Conservation (phyloP, 768 basidiomycete species). For the Rhizopogon salebrosus region DNA sequence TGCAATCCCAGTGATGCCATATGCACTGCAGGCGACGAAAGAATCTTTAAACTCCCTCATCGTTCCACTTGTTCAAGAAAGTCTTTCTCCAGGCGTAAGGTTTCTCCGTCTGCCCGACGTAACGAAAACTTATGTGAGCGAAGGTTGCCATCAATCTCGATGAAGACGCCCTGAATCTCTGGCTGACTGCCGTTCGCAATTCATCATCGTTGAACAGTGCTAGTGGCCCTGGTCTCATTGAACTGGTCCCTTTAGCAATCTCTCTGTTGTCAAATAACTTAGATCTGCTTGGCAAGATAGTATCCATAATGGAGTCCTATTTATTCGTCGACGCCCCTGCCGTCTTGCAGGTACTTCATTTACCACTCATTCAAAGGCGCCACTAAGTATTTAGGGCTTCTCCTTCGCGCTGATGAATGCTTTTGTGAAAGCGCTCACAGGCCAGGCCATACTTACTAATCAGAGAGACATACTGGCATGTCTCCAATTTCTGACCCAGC, state of each 20-base stretch:
- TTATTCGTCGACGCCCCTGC: constrained; percentile 60
- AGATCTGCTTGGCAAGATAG: constrained; percentile 67
- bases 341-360: constrained; percentile 54
- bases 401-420: constrained; percentile 55
- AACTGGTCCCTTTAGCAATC: constrained; percentile 61
- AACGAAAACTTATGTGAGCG: background rate
- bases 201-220: constrained; percentile 45
- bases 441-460: constrained; percentile 46
- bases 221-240: constrained; percentile 49
- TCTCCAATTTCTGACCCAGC: constrained; percentile 56
- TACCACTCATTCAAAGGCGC: background rate
- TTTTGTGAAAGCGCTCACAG: constrained; percentile 45
- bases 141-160: constrained; percentile 70
- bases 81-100: constrained; percentile 52
- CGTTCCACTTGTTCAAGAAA: constrained; percentile 60
- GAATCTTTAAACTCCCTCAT: constrained; percentile 51
- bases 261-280: constrained; percentile 60
- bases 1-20: background rate
- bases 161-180: constrained; percentile 71
- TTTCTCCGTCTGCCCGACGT: background rate
- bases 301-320: constrained; percentile 71
- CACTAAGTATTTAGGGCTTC: constrained; percentile 36
- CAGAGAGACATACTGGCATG: constrained; percentile 58
- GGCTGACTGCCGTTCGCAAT: constrained; percentile 68
- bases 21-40: constrained; percentile 52